Conservation (phyloP, 345 rosid genomes). For the Eucalyptus marginata region DNA sequence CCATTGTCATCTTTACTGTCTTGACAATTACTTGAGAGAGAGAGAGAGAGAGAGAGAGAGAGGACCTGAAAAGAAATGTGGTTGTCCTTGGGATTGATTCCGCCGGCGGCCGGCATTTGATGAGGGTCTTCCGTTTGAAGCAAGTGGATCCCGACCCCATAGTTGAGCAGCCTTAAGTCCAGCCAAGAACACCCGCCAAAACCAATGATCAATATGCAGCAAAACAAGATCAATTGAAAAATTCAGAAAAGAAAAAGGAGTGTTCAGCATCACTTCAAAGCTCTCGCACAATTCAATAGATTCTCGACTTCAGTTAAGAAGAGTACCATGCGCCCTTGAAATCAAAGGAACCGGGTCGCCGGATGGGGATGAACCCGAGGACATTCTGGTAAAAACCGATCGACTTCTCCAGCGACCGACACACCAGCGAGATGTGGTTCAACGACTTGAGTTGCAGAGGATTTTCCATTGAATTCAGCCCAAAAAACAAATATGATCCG, state of each 20-base stretch:
- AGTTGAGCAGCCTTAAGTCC: constrained; percentile 44
- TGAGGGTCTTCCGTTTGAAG: constrained; percentile 45
- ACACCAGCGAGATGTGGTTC: constrained; percentile 70
- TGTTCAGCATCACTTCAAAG: neutral
- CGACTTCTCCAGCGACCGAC: constrained; percentile 58
- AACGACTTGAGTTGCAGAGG: constrained; percentile 72
- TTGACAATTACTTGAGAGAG: neutral
- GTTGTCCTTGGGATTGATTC: constrained; percentile 52
- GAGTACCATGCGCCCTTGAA: constrained; percentile 84
- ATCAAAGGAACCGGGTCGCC: constrained; percentile 77
- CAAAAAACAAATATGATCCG: neutral
- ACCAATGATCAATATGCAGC: neutral
- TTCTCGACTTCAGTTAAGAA: neutral
- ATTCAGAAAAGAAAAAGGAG: neutral
- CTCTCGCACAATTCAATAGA: neutral
- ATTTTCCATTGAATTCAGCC: constrained; percentile 1
- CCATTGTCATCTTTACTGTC: neutral
- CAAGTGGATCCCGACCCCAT: constrained; percentile 66
- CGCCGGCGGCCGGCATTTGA: constrained; percentile 24
- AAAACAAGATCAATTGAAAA: neutral
- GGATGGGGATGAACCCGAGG: constrained; percentile 63
- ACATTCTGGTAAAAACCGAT: constrained; percentile 55
- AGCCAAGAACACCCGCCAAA: neutral
- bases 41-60: neutral
- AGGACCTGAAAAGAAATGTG: constrained; percentile 77